Conservation (phyloP, 441 rosid species). For the Erysimum pusillum region DNA sequence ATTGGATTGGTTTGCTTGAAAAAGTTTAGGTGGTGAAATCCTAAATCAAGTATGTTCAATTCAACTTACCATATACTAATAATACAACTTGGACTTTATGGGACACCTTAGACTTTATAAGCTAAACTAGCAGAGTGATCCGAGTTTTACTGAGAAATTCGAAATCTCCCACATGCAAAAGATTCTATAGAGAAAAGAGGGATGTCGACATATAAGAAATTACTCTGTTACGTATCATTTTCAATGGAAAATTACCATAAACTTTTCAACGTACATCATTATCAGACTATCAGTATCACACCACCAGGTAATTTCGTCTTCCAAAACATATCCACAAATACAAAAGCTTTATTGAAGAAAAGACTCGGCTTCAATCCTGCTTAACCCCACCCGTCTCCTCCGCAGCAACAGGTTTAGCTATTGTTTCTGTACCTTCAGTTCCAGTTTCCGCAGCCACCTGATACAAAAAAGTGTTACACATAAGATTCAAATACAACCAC, state of each 20-base stretch:
- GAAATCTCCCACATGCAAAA: slow-evolving; percentile 8
- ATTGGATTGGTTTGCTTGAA: neutral
- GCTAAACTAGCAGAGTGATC: slow-evolving; percentile 3
- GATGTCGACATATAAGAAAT: neutral
- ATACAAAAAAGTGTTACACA: neutral
- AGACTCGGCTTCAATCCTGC: slow-evolving; percentile 41
- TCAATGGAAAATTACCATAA: slow-evolving; percentile 20
- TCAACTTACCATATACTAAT: neutral
- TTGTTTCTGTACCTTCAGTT: slow-evolving; percentile 34
- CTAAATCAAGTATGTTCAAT: neutral
- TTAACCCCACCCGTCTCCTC: slow-evolving; percentile 38
- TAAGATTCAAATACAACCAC: slow-evolving; percentile 8
- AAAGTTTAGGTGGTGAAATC: too few relatives aligned
- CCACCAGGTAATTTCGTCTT: neutral
- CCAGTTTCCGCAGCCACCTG: slow-evolving; percentile 42
- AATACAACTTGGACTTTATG: neutral
- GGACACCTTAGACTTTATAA: neutral
- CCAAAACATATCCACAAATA: slow-evolving; percentile 41
- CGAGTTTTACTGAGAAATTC: neutral
- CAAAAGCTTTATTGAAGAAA: slow-evolving; percentile 31
- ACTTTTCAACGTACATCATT: neutral
- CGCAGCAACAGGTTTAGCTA: slow-evolving; percentile 22
- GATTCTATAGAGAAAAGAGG: neutral
- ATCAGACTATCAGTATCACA: neutral
- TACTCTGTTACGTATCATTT: neutral